Evolutionary conservation across 2,329 filamentous ascomycete species (phyloP).

Genomic region (Cordyceps militaris): DNA sequence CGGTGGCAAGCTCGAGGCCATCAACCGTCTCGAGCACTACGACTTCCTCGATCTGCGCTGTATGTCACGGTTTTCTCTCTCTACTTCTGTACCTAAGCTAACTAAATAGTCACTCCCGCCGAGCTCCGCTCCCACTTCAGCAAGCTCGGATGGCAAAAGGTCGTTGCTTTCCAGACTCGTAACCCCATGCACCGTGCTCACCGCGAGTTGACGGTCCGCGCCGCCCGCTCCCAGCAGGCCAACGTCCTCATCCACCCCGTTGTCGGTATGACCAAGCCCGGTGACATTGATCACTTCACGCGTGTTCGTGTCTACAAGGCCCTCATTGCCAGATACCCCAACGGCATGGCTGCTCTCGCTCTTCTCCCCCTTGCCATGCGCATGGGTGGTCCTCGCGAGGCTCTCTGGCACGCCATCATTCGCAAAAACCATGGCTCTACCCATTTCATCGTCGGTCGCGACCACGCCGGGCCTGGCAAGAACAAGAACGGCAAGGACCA

Average conservation of each 20-base stretch:
- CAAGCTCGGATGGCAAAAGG: slow-evolving; percentile 96
- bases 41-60: slow-evolving; percentile 96
- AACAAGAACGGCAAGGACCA: slow-evolving; percentile 96
- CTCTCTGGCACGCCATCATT: slow-evolving; percentile 99
- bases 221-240: slow-evolving; percentile 89
- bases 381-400: slow-evolving; percentile 97
- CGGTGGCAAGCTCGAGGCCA: slow-evolving; percentile 90
- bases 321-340: slow-evolving; percentile 91
- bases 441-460: slow-evolving; percentile 98
- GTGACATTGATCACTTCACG: slow-evolving; percentile 99
- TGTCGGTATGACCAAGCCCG: slow-evolving; percentile 95
- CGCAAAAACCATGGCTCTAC: slow-evolving; percentile 99
- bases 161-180: slow-evolving; percentile 97
- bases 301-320: slow-evolving; percentile 98
- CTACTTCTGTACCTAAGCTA: not conserved
- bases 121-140: slow-evolving; percentile 96
- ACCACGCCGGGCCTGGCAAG: slow-evolving; percentile 96
- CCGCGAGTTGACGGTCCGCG: slow-evolving; percentile 93
- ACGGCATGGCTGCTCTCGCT: slow-evolving; percentile 96
- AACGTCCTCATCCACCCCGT: slow-evolving; percentile 99
- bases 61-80: slow-evolving; percentile 37
- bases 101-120: slow-evolving; percentile 67
- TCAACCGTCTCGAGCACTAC: slow-evolving; percentile 95
- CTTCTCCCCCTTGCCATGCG: slow-evolving; percentile 95
- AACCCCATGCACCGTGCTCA: slow-evolving; percentile 99